phyloP scores from a whole-genome alignment of 176 grass and related monocot species.

The Oryza brachyantha region DNA sequence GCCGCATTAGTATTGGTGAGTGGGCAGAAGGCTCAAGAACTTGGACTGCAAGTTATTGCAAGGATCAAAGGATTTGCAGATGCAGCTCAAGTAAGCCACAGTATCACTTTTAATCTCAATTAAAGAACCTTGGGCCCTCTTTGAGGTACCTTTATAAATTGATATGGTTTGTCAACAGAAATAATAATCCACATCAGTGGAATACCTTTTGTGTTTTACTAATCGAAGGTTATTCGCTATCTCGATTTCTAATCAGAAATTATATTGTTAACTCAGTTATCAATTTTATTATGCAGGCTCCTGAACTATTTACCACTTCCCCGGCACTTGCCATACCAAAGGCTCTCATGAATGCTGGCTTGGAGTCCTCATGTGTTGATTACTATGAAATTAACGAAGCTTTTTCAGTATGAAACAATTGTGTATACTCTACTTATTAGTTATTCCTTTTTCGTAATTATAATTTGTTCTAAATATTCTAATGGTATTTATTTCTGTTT shows the following conservation, averaged over 20 bases:
- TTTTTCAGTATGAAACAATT: constrained; percentile 55
- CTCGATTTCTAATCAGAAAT: neutral
- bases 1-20: constrained; percentile 79
- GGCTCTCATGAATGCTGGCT: constrained; percentile 64
- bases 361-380: constrained; percentile 78
- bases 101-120: neutral
- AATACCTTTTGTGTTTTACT: neutral
- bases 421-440: neutral
- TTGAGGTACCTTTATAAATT: neutral
- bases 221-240: neutral
- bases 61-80: constrained; percentile 85
- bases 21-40: constrained; percentile 73
- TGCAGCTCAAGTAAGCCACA: constrained; percentile 72
- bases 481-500: constrained; percentile 21
- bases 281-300: constrained; percentile 46
- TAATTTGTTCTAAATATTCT: neutral
- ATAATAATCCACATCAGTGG: neutral
- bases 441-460: neutral
- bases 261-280: neutral
- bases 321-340: constrained; percentile 93
- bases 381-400: constrained; percentile 99
- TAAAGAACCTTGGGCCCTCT: neutral
- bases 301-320: constrained; percentile 85
- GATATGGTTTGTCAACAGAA: neutral
- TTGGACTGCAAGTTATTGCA: constrained; percentile 74